phyloP scores from a whole-genome alignment of 2,329 filamentous ascomycete genomes.

The Verticillium tricorpus region DNA sequence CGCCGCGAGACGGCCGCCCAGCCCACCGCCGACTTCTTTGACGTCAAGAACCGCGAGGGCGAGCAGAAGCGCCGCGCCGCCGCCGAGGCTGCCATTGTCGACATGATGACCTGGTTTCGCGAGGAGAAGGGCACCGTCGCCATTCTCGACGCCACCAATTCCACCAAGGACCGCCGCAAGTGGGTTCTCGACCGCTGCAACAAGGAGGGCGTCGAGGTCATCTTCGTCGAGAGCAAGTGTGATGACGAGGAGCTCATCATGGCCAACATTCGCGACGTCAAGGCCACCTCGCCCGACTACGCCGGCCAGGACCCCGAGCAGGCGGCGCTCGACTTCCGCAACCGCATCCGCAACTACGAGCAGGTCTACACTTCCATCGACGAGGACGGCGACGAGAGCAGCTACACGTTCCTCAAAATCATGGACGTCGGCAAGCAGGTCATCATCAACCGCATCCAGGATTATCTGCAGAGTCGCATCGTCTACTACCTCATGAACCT shows the following conservation, averaged over 20 bases:
- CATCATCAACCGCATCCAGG: conserved; percentile 95
- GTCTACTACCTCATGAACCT: conserved; percentile 99
- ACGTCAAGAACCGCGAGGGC: conserved; percentile 82
- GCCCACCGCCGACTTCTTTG: conserved; percentile 92
- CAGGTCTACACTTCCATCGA: conserved; percentile 94
- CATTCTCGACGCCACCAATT: conserved; percentile 95
- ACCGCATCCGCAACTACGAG: conserved; percentile 95
- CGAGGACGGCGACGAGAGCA: conserved; percentile 69
- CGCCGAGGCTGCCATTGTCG: conserved; percentile 83
- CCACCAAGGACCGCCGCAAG: conserved; percentile 79
- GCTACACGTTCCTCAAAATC: conserved; percentile 93
- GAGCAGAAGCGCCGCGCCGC: conserved; percentile 84
- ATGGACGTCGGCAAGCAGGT: conserved; percentile 95
- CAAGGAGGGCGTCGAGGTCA: conserved; percentile 74
- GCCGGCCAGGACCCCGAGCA: conserved; percentile 87
- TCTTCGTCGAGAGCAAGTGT: conserved; percentile 96
- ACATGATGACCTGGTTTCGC: conserved; percentile 93
- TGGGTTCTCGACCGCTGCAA: conserved; percentile 85
- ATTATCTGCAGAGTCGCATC: conserved; percentile 92
- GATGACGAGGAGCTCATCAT: conserved; percentile 95
- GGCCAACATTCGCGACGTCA: conserved; percentile 96
- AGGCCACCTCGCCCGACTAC: conserved; percentile 95
- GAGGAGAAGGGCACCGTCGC: conserved; percentile 74
- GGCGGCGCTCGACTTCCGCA: conserved; percentile 86
- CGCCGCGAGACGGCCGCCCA: conserved; percentile 86